phyloP scores from a whole-genome alignment of 1,284 basidiomycete genomes.

The Trichosporon ovoides region DNA sequence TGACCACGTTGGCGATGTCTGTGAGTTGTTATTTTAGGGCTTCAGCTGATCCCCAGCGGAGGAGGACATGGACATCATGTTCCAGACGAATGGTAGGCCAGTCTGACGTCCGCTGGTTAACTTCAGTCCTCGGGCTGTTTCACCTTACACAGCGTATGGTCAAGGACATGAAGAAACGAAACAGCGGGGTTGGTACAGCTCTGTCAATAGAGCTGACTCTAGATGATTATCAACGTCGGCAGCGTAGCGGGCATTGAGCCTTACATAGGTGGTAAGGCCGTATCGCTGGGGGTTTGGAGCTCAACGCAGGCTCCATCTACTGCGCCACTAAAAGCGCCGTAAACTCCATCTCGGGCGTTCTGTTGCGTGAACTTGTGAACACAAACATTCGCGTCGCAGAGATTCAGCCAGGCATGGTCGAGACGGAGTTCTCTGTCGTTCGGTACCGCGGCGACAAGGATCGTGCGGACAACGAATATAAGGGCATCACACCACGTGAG shows the following conservation, averaged over 20 bases:
- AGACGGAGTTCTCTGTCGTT: slow-evolving; percentile 68
- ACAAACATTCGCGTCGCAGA: slow-evolving; percentile 88
- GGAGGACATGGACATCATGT: slow-evolving; percentile 60
- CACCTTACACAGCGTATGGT: slow-evolving; percentile 45
- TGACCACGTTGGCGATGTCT: slow-evolving; percentile 45
- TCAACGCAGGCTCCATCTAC: slow-evolving; percentile 52
- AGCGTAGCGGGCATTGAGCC: slow-evolving; percentile 87
- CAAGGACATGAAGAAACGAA: slow-evolving; percentile 79
- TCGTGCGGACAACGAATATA: slow-evolving; percentile 82
- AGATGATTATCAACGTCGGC: slow-evolving; percentile 90
- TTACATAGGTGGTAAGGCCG: slow-evolving; percentile 64
- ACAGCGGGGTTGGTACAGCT: slow-evolving; percentile 56
- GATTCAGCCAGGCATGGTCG: slow-evolving; percentile 63
- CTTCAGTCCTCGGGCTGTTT: slow-evolving; percentile 39
- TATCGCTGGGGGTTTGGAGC: neutral
- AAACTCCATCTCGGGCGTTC: slow-evolving; percentile 73
- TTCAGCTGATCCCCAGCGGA: slow-evolving; percentile 20
- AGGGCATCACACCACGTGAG: slow-evolving; percentile 58
- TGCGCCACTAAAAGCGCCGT: slow-evolving; percentile 60
- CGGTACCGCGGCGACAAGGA: slow-evolving; percentile 77
- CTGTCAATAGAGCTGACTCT: neutral
- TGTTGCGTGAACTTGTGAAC: slow-evolving; percentile 79
- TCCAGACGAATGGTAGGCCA: slow-evolving; percentile 65
- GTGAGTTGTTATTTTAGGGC: slow-evolving; percentile 13
- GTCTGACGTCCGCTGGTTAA: neutral